Percentiles rank a stretch among this genome's conserved stretches.
These are phyloP conservation scores for Elsinoe ampelina DNA, from an alignment of 2,329 filamentous ascomycete species.

Conservation along the genomic window DNA sequence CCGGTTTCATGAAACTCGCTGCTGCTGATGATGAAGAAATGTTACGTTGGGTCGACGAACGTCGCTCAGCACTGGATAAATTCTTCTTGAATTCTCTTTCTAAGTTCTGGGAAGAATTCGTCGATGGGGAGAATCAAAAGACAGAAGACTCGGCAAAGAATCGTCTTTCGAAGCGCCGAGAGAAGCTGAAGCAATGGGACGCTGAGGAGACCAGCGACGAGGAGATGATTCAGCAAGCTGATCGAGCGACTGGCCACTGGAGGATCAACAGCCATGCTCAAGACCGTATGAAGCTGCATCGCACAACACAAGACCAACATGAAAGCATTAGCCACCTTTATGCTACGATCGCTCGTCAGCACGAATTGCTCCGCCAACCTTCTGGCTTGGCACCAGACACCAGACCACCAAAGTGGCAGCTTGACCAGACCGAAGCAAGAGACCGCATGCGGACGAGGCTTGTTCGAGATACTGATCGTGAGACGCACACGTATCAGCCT, in stretches of 20 bases:
- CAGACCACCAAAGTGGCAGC: slow-evolving; percentile 64
- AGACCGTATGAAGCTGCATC: slow-evolving; percentile 84
- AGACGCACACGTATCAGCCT: slow-evolving; percentile 69
- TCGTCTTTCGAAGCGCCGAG: slow-evolving; percentile 65
- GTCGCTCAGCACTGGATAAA: slow-evolving; percentile 66
- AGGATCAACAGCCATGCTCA: slow-evolving; percentile 90
- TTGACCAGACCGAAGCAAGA: slow-evolving; percentile 89
- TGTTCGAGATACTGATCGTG: slow-evolving; percentile 62
- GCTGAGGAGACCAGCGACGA: slow-evolving; percentile 58
- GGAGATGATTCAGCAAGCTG: slow-evolving; percentile 68
- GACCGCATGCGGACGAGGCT: slow-evolving; percentile 90
- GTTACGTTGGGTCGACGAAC: slow-evolving; percentile 75
- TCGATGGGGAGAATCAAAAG: slow-evolving; percentile 67
- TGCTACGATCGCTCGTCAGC: slow-evolving; percentile 67
- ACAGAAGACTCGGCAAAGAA: slow-evolving; percentile 65
- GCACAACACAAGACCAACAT: slow-evolving; percentile 83
- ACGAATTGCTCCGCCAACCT: slow-evolving; percentile 66
- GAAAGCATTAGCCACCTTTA: slow-evolving; percentile 75
- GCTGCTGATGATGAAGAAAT: slow-evolving; percentile 86
- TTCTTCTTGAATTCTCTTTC: slow-evolving; percentile 77
- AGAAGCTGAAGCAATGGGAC: slow-evolving; percentile 74
- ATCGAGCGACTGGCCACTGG: slow-evolving; percentile 81
- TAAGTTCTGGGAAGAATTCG: slow-evolving; percentile 81
- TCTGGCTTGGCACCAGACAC: slow-evolving; percentile 66
- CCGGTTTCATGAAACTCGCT: slow-evolving; percentile 73